Evolutionary conservation across 2,329 filamentous ascomycete species (phyloP).

Genomic region (Penicillium sp.): DNA sequence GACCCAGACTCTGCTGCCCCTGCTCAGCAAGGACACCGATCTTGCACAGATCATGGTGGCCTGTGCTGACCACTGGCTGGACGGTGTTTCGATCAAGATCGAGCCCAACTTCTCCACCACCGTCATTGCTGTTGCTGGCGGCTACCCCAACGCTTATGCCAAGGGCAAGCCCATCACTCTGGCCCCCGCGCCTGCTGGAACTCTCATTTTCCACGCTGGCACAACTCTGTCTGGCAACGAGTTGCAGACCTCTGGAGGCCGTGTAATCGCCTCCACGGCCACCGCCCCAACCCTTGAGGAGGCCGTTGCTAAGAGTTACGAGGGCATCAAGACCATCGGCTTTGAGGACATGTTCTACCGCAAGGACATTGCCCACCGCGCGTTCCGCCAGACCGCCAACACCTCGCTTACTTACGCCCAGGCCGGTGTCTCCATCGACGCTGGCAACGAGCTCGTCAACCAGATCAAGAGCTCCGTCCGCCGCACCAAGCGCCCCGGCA

Average conservation of each 20-base stretch:
- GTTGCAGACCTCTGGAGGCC: slow-evolving; percentile 77
- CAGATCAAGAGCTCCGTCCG: slow-evolving; percentile 88
- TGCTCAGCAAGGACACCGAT: slow-evolving; percentile 76
- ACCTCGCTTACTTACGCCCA: slow-evolving; percentile 78
- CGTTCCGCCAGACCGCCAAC: slow-evolving; percentile 41
- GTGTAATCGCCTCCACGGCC: slow-evolving; percentile 91
- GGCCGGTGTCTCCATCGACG: slow-evolving; percentile 91
- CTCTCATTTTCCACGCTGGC: slow-evolving; percentile 89
- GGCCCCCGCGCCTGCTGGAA: slow-evolving; percentile 55
- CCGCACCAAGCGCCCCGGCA: slow-evolving; percentile 79
- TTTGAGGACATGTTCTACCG: slow-evolving; percentile 91
- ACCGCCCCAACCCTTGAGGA: slow-evolving; percentile 72
- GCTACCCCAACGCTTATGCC: slow-evolving; percentile 82
- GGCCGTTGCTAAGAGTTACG: slow-evolving; percentile 85
- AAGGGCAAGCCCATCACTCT: slow-evolving; percentile 70
- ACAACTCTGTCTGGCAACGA: slow-evolving; percentile 65
- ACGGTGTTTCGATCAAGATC: slow-evolving; percentile 67
- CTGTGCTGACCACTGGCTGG: slow-evolving; percentile 73
- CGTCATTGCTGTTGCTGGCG: slow-evolving; percentile 88
- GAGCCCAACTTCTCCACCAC: slow-evolving; percentile 76
- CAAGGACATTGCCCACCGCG: slow-evolving; percentile 84
- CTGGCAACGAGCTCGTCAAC: slow-evolving; percentile 87
- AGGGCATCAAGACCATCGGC: slow-evolving; percentile 73
- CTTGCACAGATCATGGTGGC: slow-evolving; percentile 86
- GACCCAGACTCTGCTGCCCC: slow-evolving; percentile 78